phyloP scores from a whole-genome alignment of 257 asterid species.

The Rauvolfia tetraphylla region DNA sequence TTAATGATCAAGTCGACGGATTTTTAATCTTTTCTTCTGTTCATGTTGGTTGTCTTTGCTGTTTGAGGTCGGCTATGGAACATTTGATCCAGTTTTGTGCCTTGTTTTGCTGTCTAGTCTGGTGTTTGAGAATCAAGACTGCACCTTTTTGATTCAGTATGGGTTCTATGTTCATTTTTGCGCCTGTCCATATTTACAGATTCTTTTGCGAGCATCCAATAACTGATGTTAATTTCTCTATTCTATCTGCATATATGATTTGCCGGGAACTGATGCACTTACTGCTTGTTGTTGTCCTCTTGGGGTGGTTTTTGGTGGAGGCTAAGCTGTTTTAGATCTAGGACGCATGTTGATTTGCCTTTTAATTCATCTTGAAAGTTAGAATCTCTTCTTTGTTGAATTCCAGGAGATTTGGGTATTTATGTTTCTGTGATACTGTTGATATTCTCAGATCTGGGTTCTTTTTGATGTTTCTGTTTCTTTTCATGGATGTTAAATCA shows the following conservation, averaged over 20 bases:
- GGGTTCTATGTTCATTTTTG: neutral
- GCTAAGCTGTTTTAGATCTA: constrained; percentile 26
- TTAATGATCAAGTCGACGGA: constrained; percentile 19
- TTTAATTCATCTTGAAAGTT: neutral
- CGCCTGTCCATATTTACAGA: neutral
- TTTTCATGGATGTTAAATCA: constrained; percentile 9
- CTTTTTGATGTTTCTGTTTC: constrained; percentile 13
- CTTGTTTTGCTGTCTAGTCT: neutral
- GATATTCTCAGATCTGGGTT: constrained; percentile 15
- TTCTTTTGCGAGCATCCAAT: neutral
- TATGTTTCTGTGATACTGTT: neutral
- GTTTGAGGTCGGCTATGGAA: neutral
- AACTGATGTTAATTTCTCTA: neutral
- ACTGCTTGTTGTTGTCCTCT: neutral
- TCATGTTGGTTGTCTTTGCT: constrained; percentile 11
- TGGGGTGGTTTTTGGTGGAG: constrained; percentile 3
- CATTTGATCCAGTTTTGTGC: neutral
- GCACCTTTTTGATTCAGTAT: constrained; percentile 11
- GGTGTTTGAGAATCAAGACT: constrained; percentile 5
- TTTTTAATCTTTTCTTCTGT: constrained; percentile 12
- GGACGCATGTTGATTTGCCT: constrained; percentile 9
- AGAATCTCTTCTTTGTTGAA: constrained; percentile 10
- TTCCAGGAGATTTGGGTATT: constrained; percentile 10
- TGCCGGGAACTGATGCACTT: neutral
- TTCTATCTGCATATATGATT: neutral